A percentile compares a stretch with the other conserved stretches of the same genome.
These are phyloP conservation scores for Fusarium verticillioides DNA, from an alignment of 2,329 filamentous ascomycete species.

Conservation along the genomic window DNA sequence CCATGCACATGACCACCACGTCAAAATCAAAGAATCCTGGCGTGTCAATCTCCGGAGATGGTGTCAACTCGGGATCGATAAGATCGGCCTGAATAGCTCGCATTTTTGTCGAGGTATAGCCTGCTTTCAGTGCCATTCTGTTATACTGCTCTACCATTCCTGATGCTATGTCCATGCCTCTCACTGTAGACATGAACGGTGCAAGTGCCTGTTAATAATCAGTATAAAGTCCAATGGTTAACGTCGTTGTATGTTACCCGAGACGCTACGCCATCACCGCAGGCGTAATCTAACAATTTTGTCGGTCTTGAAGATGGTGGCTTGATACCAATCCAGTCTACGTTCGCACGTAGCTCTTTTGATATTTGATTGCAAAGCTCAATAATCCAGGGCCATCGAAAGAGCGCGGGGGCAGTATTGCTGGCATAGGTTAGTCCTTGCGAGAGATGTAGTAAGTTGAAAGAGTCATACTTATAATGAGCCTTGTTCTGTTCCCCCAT, in stretches of 20 bases:
- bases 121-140: conserved; percentile 38
- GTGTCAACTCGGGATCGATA: conserved; percentile 34
- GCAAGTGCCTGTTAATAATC: conserved; percentile 45
- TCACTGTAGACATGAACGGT: conserved; percentile 44
- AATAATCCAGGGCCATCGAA: conserved; percentile 40
- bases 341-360: conserved; percentile 39
- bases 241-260: conserved; percentile 28
- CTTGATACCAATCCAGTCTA: conserved; percentile 43
- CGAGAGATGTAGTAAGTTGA: accelerated
- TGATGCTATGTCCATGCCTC: conserved; percentile 51
- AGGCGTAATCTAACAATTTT: conserved; percentile 49
- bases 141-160: conserved; percentile 50
- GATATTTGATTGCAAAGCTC: conserved; percentile 42
- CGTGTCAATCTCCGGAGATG: conserved; percentile 30
- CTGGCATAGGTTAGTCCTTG: conserved; percentile 7
- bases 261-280: conserved; percentile 46
- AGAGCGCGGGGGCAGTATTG: conserved; percentile 26
- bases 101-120: conserved; percentile 41
- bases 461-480: conserved; percentile 42
- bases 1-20: conserved; percentile 49
- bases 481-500: conserved; percentile 42
- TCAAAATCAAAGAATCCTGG: conserved; percentile 47
- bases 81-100: conserved; percentile 49
- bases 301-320: conserved; percentile 2
- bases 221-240: neutral